Evolutionary conservation across 371 early-diverging fungal species (phyloP).

Genomic region (Chytridium lagenaria): DNA sequence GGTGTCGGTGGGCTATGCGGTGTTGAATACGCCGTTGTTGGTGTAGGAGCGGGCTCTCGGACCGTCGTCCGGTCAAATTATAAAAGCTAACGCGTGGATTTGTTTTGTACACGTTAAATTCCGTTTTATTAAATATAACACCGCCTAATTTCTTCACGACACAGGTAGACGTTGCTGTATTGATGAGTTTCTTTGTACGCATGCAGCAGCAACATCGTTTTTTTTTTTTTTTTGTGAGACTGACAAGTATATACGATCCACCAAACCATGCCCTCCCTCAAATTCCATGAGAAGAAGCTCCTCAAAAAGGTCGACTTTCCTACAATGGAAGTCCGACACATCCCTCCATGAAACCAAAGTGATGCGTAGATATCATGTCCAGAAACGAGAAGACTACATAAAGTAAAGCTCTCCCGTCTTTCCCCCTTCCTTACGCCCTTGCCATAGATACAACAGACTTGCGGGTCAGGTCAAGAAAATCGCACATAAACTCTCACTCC

Average conservation of each 20-base stretch:
- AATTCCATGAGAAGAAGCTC: conserved; percentile 98
- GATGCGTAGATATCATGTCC: conserved; percentile 91
- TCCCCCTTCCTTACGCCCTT: neutral
- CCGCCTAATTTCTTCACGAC: no score
- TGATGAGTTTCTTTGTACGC: no score
- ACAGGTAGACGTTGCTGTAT: no score
- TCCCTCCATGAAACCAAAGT: conserved; percentile 89
- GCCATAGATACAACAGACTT: conserved; percentile 90
- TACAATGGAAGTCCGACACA: conserved; percentile 96
- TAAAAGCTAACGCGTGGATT: no score
- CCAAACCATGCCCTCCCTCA: conserved; percentile 59
- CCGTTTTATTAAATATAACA: no score
- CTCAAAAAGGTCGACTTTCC: conserved; percentile 97
- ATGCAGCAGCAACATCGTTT: no score
- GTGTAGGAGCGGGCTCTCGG: no score
- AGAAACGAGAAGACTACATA: conserved; percentile 95
- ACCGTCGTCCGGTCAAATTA: no score
- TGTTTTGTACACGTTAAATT: no score
- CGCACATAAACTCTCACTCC: conserved; percentile 85
- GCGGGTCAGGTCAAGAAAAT: conserved; percentile 88
- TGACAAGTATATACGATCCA: no score
- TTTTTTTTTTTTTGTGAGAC: no score
- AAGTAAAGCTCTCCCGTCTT: conserved; percentile 60
- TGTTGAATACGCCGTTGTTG: conserved; percentile 77
- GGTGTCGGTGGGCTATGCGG: conserved; percentile 94